phyloP scores from a whole-genome alignment of 768 basidiomycete genomes.

The Boletus rubescentipes region DNA sequence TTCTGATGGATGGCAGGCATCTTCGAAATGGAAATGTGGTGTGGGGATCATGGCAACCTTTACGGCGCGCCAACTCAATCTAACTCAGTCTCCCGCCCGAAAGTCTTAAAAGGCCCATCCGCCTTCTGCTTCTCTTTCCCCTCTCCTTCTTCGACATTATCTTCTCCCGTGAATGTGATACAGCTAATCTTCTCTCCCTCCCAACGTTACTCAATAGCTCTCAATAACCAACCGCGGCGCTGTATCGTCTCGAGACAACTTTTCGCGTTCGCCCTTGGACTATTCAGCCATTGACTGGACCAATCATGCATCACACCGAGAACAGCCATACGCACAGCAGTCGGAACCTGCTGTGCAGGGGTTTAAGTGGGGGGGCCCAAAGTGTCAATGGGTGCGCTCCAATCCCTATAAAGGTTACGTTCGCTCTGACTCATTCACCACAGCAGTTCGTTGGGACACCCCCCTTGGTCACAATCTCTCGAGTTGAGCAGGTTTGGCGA shows the following conservation, averaged over 20 bases:
- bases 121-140: neutral
- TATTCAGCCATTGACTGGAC: neutral
- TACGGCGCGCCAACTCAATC: slow-evolving; percentile 16
- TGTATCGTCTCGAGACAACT: neutral
- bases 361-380: slow-evolving; percentile 1
- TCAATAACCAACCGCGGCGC: neutral
- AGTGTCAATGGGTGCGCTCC: slow-evolving; percentile 10
- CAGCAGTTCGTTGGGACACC: slow-evolving; percentile 3
- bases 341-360: slow-evolving; percentile 14
- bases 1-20: slow-evolving; percentile 19
- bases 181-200: neutral
- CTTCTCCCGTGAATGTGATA: neutral
- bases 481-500: neutral
- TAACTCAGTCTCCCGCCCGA: neutral
- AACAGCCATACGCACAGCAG: slow-evolving; percentile 24
- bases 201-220: neutral
- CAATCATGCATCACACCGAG: slow-evolving; percentile 1
- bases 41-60: slow-evolving; percentile 11
- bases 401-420: slow-evolving; percentile 13
- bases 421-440: slow-evolving; percentile 8
- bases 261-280: neutral
- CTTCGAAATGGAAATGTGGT: slow-evolving; percentile 20
- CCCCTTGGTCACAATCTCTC: neutral
- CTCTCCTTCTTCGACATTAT: neutral
- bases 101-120: slow-evolving; percentile 8